A percentile compares a stretch with the other conserved stretches of the same genome.
Conservation (phyloP, 495 filamentous ascomycete species). For the Daldinia childiae region DNA sequence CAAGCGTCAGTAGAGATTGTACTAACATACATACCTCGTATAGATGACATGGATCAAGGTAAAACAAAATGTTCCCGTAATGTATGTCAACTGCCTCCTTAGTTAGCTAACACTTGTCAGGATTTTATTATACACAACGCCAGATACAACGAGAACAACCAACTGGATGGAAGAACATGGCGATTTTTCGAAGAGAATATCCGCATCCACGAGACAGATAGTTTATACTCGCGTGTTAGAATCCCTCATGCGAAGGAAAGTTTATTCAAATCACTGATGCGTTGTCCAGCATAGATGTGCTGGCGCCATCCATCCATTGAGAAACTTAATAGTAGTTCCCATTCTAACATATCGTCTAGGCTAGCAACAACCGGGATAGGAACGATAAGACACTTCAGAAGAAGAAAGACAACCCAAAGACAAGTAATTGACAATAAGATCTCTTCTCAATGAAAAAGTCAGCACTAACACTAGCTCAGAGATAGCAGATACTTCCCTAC, state of each 20-base stretch:
- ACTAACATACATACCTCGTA: neutral
- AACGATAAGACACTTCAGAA: neutral
- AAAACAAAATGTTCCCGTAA: neutral
- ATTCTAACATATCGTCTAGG: neutral
- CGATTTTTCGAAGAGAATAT: neutral
- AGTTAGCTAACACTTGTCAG: neutral
- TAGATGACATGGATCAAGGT: conserved; percentile 4
- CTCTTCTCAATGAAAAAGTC: neutral
- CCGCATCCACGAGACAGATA: neutral
- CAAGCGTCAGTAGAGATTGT: neutral
- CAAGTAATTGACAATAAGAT: neutral
- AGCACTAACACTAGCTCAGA: neutral
- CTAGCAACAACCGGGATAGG: neutral
- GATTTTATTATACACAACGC: neutral
- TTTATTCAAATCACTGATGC: neutral
- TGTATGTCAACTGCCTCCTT: neutral
- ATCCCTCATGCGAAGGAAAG: neutral
- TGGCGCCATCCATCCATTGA: neutral
- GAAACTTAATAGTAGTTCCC: neutral
- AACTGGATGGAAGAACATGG: neutral
- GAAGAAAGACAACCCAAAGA: neutral
- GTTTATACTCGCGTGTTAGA: neutral
- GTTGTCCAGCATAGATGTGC: neutral
- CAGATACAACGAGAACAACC: neutral
- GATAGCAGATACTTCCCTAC: neutral